Base-by-base conservation (phyloP, 495 filamentous ascomycete genomes). In the Lasiosphaeria ovina region DNA sequence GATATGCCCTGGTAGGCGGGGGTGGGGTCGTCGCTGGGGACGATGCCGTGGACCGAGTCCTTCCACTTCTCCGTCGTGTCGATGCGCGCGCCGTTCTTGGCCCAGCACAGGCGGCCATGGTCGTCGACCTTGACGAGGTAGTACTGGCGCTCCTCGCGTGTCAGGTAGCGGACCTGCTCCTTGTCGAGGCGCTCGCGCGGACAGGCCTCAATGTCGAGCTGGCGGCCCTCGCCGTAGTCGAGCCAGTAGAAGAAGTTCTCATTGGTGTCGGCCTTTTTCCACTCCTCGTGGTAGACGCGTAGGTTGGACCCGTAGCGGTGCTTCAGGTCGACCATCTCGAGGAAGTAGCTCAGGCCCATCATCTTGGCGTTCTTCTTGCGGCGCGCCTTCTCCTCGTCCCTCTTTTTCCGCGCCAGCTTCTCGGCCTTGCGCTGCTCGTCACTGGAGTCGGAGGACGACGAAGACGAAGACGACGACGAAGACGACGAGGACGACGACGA, bases 161-260 rank as follows among this genome's bases (percentile, higher is more conserved):
- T 85, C 12, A 93, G 76, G 71, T 93, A 93, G 16, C 90, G 78
- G 0, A 93, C 85, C 61, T 85, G 82, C 61, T 92, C 87, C 33
- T 79, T 76, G 52, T 92, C 87, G 4, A 93, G 74, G 32, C 77
- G 74, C 55, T 88, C 84, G 8, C 90, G 82, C 1, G 87, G 78
- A 60, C 87, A 88, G 9, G 79, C 72, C 5, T 78, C 73, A 10
- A 89, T 66, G 44, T 87, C 81, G 34, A 90, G 64, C 33, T 77
- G 64, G 38, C 73, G 81, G 6, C 90, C 90, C 44, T 86, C 87
- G 3, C 93, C 93, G 53, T 90, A 76, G 69, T 97, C 93, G n/a
- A 97, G 79, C 92, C 93, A 97, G 73, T 91, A 92, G 71, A 96
- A 97, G 79, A 95, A 97, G 67, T 93, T 96, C 71, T 97, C 86